These are phyloP conservation scores for Amanita polypyramis DNA, from an alignment of 768 basidiomycete genomes.

Conservation along the genomic window DNA sequence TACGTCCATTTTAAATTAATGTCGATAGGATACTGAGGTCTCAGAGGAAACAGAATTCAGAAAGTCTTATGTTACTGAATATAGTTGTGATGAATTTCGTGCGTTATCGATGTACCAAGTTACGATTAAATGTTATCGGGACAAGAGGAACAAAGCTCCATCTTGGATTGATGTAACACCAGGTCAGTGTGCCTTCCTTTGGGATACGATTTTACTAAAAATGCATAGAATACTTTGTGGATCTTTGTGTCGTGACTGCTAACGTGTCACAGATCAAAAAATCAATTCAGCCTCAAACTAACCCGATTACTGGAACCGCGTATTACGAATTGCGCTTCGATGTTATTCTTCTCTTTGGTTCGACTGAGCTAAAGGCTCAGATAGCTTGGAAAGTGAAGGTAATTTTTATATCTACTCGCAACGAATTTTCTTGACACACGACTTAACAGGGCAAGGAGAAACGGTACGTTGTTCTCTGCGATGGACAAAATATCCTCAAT, in stretches of 20 bases:
- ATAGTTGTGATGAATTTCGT: conserved; percentile 8
- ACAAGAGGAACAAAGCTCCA: conserved; percentile 9
- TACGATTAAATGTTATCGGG: too few species aligned
- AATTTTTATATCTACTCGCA: neutral
- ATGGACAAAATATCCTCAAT: neutral
- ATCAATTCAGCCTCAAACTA: neutral
- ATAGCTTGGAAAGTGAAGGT: conserved; percentile 33
- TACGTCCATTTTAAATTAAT: conserved; percentile 3
- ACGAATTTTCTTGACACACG: neutral
- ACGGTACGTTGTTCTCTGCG: conserved; percentile 6
- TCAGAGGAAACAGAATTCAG: conserved; percentile 16
- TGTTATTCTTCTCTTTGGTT: too few species aligned
- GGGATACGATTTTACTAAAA: too few species aligned
- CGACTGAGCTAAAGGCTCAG: conserved; percentile 37
- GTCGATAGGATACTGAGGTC: too few species aligned
- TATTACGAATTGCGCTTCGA: conserved; percentile 22
- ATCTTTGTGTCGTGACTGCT: conserved; percentile 15
- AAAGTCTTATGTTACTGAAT: conserved; percentile 4
- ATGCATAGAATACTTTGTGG: conserved; percentile 10
- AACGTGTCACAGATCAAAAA: conserved; percentile 11
- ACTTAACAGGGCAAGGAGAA: conserved; percentile 12
- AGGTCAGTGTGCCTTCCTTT: conserved; percentile 3
- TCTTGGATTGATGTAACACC: conserved; percentile 15
- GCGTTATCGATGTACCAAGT: conserved; percentile 6
- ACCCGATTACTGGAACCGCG: neutral